phyloP scores from a whole-genome alignment of 2,329 filamentous ascomycete genomes.

The Pseudonectria buxi region DNA sequence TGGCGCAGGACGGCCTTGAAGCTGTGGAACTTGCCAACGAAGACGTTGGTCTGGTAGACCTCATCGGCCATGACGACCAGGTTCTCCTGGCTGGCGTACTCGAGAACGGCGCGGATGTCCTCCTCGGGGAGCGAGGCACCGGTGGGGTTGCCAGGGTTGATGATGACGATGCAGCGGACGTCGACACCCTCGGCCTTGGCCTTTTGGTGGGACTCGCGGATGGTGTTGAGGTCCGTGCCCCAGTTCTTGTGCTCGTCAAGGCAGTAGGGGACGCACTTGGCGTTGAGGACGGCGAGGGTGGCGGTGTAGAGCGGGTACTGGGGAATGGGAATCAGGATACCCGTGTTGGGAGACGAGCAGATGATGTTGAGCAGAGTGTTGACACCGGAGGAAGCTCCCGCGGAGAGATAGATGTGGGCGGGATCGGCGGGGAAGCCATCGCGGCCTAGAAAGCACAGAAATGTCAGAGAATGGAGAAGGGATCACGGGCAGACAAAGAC shows the following conservation, averaged over 20 bases:
- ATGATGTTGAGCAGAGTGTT: conserved; percentile 90
- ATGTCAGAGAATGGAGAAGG: neutral
- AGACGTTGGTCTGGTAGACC: conserved; percentile 99
- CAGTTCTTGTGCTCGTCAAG: conserved; percentile 81
- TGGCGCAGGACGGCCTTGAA: conserved; percentile 86
- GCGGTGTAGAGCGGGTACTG: conserved; percentile 98
- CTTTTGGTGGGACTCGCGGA: conserved; percentile 65
- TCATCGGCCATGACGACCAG: conserved; percentile 92
- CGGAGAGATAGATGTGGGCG: conserved; percentile 81
- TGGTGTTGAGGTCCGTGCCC: conserved; percentile 79
- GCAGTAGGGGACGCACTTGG: conserved; percentile 85
- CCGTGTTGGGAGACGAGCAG: conserved; percentile 67
- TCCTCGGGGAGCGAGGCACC: conserved; percentile 74
- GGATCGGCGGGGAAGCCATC: conserved; percentile 83
- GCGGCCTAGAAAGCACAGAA: conserved; percentile 46
- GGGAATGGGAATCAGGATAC: conserved; percentile 89
- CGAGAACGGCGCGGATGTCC: conserved; percentile 78
- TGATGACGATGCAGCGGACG: conserved; percentile 88
- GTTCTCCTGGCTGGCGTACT: conserved; percentile 77
- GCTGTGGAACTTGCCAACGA: conserved; percentile 86
- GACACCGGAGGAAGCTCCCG: conserved; percentile 87
- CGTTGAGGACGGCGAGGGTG: conserved; percentile 77
- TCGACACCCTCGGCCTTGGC: conserved; percentile 74
- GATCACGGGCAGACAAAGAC: conserved; percentile 21
- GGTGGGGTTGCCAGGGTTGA: conserved; percentile 97